Conservation (phyloP, 2,329 filamentous ascomycete genomes). For the Aureobasidium sp. region DNA sequence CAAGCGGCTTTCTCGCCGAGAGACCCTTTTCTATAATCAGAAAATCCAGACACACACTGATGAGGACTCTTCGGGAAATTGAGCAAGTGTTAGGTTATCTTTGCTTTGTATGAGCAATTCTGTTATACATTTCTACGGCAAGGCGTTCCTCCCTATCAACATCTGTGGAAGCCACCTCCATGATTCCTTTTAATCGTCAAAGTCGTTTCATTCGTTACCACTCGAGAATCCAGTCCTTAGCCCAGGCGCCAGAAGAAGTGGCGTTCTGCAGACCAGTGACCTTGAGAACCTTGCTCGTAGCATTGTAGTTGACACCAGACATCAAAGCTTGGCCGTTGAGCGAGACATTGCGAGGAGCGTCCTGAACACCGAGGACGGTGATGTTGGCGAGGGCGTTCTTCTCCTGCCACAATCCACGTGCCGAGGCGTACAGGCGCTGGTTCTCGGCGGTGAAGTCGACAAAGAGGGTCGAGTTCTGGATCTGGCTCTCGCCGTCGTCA, state of each 20-base stretch:
- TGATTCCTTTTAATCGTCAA: not conserved
- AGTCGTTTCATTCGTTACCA: constrained; percentile 34
- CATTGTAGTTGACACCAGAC: constrained; percentile 44
- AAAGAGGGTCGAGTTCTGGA: constrained; percentile 48
- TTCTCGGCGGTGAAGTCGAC: constrained; percentile 46
- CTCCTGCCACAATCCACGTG: constrained; percentile 49
- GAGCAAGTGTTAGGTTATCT: too few species aligned
- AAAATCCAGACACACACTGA: too few species aligned
- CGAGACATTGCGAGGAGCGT: constrained; percentile 37
- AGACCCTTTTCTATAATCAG: too few species aligned
- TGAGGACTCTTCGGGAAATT: too few species aligned
- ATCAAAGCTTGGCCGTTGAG: constrained; percentile 42
- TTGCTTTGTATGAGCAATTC: not conserved
- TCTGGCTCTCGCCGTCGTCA: constrained; percentile 66
- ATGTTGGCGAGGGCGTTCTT: constrained; percentile 54
- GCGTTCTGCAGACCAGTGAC: constrained; percentile 44
- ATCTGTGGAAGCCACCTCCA: not conserved
- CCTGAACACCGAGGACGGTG: constrained; percentile 53
- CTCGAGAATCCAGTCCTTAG: constrained; percentile 48
- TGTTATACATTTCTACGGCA: not conserved
- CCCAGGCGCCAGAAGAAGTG: constrained; percentile 51
- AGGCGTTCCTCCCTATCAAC: not conserved
- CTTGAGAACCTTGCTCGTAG: constrained; percentile 42
- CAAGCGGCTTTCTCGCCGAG: too few species aligned
- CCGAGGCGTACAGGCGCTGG: constrained; percentile 43